phyloP scores from a whole-genome alignment of 441 rosid genomes.

The Brassica hybrid region DNA sequence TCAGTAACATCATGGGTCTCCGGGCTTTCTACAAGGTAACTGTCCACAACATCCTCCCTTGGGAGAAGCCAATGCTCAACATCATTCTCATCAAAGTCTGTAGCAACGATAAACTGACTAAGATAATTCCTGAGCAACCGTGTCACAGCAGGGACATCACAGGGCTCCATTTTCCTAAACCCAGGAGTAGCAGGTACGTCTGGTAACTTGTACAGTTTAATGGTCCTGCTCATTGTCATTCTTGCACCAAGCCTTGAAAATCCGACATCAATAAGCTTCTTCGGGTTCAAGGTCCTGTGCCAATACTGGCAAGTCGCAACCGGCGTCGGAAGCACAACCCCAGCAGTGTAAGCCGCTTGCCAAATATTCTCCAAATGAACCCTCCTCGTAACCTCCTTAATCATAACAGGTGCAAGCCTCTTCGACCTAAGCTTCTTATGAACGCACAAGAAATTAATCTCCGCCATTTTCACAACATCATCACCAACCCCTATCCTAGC shows the following conservation, averaged over 20 bases:
- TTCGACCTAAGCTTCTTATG: slow-evolving; percentile 93
- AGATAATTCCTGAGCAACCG: slow-evolving; percentile 8
- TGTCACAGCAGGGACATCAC: slow-evolving; percentile 5
- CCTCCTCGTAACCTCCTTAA: slow-evolving; percentile 92
- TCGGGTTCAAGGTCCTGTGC: slow-evolving; percentile 94
- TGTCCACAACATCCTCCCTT: slow-evolving; percentile 16
- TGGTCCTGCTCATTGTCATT: slow-evolving; percentile 82
- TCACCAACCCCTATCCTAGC: slow-evolving; percentile 82
- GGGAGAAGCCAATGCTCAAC: slow-evolving; percentile 12
- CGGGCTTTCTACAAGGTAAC: slow-evolving; percentile 8
- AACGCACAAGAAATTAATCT: slow-evolving; percentile 92
- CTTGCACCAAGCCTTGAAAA: slow-evolving; percentile 85
- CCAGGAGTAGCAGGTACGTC: slow-evolving; percentile 11
- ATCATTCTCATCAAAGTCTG: slow-evolving; percentile 14
- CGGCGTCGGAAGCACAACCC: slow-evolving; percentile 93
- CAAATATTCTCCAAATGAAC: slow-evolving; percentile 90
- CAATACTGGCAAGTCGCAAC: slow-evolving; percentile 89
- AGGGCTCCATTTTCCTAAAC: slow-evolving; percentile 9
- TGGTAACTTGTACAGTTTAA: slow-evolving; percentile 1
- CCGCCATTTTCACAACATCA: slow-evolving; percentile 84
- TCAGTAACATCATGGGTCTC: neutral
- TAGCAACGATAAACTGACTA: neutral
- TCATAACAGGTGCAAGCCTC: slow-evolving; percentile 95
- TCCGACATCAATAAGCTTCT: slow-evolving; percentile 95
- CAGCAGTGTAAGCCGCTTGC: slow-evolving; percentile 98